These are phyloP conservation scores for Lyophyllum atratum DNA, from an alignment of 768 basidiomycete species.

Conservation along the genomic window DNA sequence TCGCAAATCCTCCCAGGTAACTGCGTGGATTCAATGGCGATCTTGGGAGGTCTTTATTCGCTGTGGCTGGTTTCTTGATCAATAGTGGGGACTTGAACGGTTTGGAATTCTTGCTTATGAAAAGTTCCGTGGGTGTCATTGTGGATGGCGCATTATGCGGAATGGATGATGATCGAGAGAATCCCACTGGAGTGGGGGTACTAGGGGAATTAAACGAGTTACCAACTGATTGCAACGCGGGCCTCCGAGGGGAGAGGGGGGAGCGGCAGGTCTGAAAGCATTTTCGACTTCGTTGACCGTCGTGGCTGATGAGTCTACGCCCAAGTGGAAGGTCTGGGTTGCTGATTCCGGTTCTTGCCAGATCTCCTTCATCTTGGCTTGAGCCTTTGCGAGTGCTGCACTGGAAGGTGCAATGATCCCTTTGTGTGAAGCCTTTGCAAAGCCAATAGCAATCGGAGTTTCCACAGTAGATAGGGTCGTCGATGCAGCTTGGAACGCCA, in stretches of 20 bases:
- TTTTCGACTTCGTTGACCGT: conserved; percentile 24
- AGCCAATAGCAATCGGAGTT: conserved; percentile 20
- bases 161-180: conserved; percentile 21
- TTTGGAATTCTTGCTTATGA: conserved; percentile 27
- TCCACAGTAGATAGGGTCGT: conserved; percentile 15
- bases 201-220: conserved; percentile 38
- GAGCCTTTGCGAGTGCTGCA: conserved; percentile 54
- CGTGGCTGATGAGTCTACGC: conserved; percentile 9
- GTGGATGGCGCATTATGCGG: conserved; percentile 11
- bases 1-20: conserved; percentile 7
- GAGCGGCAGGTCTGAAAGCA: conserved; percentile 21
- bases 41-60: conserved; percentile 9
- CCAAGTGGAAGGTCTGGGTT: not conserved
- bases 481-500: conserved; percentile 41
- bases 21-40: conserved; percentile 33
- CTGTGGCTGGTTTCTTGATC: conserved; percentile 22
- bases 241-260: conserved; percentile 28
- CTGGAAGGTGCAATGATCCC: conserved; percentile 52
- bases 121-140: conserved; percentile 5
- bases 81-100: conserved; percentile 50
- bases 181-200: conserved; percentile 40
- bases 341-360: conserved; percentile 45
- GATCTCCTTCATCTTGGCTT: conserved; percentile 46
- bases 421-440: conserved; percentile 35
- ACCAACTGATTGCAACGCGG: conserved; percentile 38